A percentile compares a stretch with the other conserved stretches of the same genome.
Evolutionary conservation across 176 grass and related monocot genomes (phyloP).

Genomic region (Otatea glauca): DNA sequence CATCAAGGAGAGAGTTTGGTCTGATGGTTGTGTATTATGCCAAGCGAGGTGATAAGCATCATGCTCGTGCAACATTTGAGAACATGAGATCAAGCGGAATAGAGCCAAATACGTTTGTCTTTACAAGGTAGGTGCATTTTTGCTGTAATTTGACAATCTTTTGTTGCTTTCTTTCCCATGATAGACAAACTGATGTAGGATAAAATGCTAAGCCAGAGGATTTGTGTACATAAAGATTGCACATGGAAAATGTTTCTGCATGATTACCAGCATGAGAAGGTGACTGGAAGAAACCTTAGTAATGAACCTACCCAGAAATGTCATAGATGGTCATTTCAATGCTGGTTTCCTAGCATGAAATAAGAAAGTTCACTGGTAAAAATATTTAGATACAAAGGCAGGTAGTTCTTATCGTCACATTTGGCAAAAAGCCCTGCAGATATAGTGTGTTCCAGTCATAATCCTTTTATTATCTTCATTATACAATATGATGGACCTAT

Average conservation of each 20-base stretch:
- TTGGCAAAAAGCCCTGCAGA: neutral
- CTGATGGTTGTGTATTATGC: slow-evolving; percentile 98
- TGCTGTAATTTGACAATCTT: slow-evolving; percentile 26
- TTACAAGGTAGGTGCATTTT: slow-evolving; percentile 66
- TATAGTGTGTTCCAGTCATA: neutral
- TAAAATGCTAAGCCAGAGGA: slow-evolving; percentile 6
- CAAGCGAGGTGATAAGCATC: slow-evolving; percentile 98
- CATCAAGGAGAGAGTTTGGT: slow-evolving; percentile 84
- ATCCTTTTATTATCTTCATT: neutral
- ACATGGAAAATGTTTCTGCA: neutral
- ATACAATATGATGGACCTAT: neutral
- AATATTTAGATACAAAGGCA: neutral
- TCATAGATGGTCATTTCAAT: neutral
- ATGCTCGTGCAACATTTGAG: slow-evolving; percentile 93
- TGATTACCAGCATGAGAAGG: neutral
- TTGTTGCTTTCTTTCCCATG: slow-evolving; percentile 10
- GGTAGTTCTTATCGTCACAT: neutral
- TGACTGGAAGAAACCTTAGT: no score
- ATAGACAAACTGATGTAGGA: slow-evolving; percentile 27
- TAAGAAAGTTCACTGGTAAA: slow-evolving; percentile 5
- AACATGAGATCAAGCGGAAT: slow-evolving; percentile 98
- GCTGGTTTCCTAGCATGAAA: neutral
- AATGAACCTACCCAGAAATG: slow-evolving; percentile 10
- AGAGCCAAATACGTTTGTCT: slow-evolving; percentile 86
- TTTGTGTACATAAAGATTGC: slow-evolving; percentile 13